These are phyloP conservation scores for Trichoderma polysporum DNA, from an alignment of 2,329 filamentous ascomycete genomes.

Conservation along the genomic window DNA sequence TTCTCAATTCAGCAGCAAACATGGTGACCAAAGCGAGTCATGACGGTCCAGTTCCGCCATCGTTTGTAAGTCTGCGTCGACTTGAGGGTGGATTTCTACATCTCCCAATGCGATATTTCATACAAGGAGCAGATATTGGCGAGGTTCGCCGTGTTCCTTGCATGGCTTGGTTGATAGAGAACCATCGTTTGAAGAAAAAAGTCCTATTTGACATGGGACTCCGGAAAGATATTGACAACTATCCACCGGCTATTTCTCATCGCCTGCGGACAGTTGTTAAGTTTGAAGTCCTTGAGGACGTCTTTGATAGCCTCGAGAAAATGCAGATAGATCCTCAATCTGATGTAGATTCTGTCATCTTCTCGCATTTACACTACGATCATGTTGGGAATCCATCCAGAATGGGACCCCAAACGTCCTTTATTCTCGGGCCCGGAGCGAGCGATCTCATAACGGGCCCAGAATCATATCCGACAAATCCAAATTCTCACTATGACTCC, in stretches of 20 bases:
- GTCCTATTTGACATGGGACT: constrained; percentile 2
- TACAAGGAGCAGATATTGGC: constrained; percentile 53
- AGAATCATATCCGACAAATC: neutral
- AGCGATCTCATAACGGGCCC: neutral
- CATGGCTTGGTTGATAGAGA: neutral
- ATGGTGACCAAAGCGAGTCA: too few species aligned
- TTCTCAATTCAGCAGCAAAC: too few species aligned
- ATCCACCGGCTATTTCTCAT: neutral
- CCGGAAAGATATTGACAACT: constrained; percentile 2
- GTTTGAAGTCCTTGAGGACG: neutral
- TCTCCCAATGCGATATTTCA: too few species aligned
- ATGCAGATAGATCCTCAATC: neutral
- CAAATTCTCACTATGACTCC: neutral
- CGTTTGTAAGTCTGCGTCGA: too few species aligned
- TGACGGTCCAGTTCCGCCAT: too few species aligned
- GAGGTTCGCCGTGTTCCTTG: neutral
- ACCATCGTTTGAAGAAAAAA: neutral
- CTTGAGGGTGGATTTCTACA: too few species aligned
- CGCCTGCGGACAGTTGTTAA: neutral
- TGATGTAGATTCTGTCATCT: neutral
- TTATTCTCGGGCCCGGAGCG: neutral
- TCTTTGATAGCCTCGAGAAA: neutral
- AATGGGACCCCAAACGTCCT: neutral
- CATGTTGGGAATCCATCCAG: neutral
- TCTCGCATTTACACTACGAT: neutral